These are phyloP conservation scores for Leucaena leucocephala DNA, from an alignment of 306 rosid species.

Conservation along the genomic window DNA sequence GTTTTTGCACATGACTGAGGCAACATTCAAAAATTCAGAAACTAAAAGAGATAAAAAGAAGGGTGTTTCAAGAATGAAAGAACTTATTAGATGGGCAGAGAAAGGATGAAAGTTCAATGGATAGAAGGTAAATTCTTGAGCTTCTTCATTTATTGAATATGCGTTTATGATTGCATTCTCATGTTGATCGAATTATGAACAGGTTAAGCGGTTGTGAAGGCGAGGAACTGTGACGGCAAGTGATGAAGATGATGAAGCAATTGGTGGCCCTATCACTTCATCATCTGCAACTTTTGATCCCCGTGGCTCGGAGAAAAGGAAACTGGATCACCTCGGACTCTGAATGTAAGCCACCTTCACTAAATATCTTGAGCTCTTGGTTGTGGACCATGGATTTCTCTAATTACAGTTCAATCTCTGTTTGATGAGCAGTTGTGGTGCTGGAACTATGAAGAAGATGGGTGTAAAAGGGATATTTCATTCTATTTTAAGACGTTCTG, in stretches of 20 bases:
- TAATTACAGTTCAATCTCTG: neutral
- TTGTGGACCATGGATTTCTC: neutral
- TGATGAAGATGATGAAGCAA: constrained; percentile 28
- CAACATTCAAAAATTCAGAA: constrained; percentile 40
- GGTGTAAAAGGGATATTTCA: neutral
- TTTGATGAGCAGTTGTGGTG: constrained; percentile 67
- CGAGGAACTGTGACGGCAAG: constrained; percentile 26
- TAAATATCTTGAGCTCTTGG: neutral
- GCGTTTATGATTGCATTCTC: neutral
- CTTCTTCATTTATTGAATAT: neutral
- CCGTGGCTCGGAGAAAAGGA: constrained; percentile 43
- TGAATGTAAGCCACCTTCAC: constrained; percentile 56
- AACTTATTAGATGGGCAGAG: constrained; percentile 72
- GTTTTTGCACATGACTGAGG: too few species aligned
- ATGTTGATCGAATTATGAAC: constrained; percentile 1
- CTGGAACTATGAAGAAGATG: constrained; percentile 67
- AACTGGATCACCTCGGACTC: constrained; percentile 84
- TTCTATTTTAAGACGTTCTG: too few species aligned
- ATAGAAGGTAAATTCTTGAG: neutral
- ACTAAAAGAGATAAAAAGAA: constrained; percentile 47
- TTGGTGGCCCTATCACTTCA: constrained; percentile 50
- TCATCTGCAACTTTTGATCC: constrained; percentile 34
- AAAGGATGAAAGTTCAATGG: constrained; percentile 51
- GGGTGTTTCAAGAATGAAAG: constrained; percentile 68
- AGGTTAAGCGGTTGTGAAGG: constrained; percentile 56